Percentiles rank a stretch among this genome's conserved stretches.
Evolutionary conservation across 208 protist genomes (phyloP).

Genomic region (Leishmania major): DNA sequence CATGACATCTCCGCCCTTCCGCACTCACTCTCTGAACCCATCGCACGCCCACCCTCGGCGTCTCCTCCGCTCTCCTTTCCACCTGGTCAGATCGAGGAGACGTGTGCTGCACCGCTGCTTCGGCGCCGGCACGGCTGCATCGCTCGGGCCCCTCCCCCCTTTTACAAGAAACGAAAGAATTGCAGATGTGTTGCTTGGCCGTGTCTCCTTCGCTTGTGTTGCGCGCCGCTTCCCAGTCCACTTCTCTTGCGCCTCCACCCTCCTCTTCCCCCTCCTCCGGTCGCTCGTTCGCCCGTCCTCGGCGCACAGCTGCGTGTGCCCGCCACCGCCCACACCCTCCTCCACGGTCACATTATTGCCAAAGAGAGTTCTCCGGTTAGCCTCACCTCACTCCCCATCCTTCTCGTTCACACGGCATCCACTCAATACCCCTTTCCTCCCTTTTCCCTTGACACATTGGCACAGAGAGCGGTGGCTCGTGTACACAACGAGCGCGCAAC

Average conservation of each 20-base stretch:
- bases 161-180: neutral
- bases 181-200: neutral
- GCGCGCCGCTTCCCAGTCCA: neutral
- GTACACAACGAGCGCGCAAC: neutral
- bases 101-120: neutral
- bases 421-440: neutral
- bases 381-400: neutral
- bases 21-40: neutral
- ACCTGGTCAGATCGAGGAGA: neutral
- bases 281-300: neutral
- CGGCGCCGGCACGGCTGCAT: neutral
- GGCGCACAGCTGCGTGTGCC: neutral
- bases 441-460: neutral
- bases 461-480: neutral
- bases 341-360: neutral
- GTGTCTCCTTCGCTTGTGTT: neutral
- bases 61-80: neutral
- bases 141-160: neutral
- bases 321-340: neutral
- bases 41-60: neutral
- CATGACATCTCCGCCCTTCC: neutral
- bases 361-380: neutral
- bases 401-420: neutral
- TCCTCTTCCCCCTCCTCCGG: neutral
- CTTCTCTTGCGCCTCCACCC: neutral